Base-by-base conservation (phyloP, 2,329 filamentous ascomycete genomes). In the Sporothrix brunneoviolacea region DNA sequence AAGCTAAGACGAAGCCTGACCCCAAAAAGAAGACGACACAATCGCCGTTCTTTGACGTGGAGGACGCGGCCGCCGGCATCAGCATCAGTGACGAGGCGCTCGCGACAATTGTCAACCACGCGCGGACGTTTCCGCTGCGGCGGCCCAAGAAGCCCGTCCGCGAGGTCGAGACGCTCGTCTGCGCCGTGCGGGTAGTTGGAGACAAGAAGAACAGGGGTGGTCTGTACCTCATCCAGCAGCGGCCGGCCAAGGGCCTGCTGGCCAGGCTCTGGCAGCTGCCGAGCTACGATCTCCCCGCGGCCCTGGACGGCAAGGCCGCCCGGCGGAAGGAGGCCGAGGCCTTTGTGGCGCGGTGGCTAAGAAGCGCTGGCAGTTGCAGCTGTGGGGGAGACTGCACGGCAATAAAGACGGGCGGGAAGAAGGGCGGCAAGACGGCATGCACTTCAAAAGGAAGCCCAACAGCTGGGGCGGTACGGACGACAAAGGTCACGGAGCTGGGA, bases 241-340 rank as follows among this genome's bases (percentile, higher is more conserved):
- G 77, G 0, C 76, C 77, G 0, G 68, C 70, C 10, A 79, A 75
- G 58, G 77, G 77, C 0, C 67, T 80, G 1, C 63, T 80, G 0
- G 77, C 76, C 0, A 72, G 75, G 0, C 56, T 81, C 5, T 80
- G 77, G 77, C 76, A 81, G 54, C 68, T 81, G 6, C 77, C 77
- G 0, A 79, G 75, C 55, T 58, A 64, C 4, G 55, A 57, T 36
- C 13, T 58, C 21, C 28, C 28, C 37, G 36, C 6, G 30, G 15
- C 15, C 2, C 6, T 27, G 21, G n/a, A n/a, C 10, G 9, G 28
- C 12, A 22, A 41, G 33, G 45, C 46, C 0, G 43, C 33, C 3
- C 48, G 40, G 12, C 45, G 40, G 3, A 48, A 43, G 4, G 51
- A 42, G 10, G 56, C 53, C 3, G 41, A 35, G 13, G 49, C 47